Conservation (phyloP, 2,329 filamentous ascomycete genomes). For the Geosmithia putterillii region DNA sequence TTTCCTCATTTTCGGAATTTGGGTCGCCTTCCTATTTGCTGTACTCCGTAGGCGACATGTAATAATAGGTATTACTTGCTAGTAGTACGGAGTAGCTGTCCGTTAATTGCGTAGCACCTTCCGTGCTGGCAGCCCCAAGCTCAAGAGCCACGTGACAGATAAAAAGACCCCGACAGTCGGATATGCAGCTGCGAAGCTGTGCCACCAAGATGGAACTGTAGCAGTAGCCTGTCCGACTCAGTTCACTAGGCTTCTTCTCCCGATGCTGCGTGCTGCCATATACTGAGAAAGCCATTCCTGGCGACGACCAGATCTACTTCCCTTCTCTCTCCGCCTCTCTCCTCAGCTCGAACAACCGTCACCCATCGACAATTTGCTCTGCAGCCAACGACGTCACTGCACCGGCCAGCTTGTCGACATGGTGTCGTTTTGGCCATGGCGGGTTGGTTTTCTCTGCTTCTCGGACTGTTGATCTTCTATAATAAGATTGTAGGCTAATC, state of each 20-base stretch:
- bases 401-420: constrained; percentile 28
- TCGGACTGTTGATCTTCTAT: not conserved
- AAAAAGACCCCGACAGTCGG: not conserved
- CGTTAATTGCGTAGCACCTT: not conserved
- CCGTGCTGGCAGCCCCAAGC: not conserved
- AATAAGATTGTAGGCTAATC: not conserved
- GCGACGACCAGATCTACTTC: not conserved
- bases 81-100: no score
- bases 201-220: not conserved
- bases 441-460: constrained; percentile 33
- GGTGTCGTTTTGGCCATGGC: constrained; percentile 82
- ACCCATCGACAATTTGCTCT: not conserved
- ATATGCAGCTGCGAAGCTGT: not conserved
- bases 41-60: no score
- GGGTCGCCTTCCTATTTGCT: not conserved
- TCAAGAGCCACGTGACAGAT: not conserved
- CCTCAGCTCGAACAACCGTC: not conserved
- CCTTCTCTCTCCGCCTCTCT: not conserved
- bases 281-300: not conserved
- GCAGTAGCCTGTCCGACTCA: not conserved
- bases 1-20: not conserved
- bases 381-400: not conserved
- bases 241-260: not conserved
- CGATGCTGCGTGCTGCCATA: not conserved
- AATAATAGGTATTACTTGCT: no score